Conservation (phyloP, 1,139 yeast species). For the Scheffersomyces quercinus region DNA sequence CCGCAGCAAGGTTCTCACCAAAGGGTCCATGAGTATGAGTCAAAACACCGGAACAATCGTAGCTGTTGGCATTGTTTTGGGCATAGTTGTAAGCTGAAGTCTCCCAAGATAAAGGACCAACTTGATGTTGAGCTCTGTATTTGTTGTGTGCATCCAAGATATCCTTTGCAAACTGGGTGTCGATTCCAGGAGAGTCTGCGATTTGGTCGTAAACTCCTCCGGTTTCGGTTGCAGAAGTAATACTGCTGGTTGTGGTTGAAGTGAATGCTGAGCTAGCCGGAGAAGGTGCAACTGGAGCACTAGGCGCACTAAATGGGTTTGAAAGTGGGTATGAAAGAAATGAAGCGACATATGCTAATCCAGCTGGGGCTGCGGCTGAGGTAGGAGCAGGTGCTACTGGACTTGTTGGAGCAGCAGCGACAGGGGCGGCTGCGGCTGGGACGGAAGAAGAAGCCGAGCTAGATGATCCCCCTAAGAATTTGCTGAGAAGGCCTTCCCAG, state of each 20-base stretch:
- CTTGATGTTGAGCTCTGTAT: conserved; percentile 23
- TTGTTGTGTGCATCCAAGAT: conserved; percentile 24
- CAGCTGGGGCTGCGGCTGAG: neutral
- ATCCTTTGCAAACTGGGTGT: conserved; percentile 18
- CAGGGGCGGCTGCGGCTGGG: conserved; percentile 1
- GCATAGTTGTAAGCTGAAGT: conserved; percentile 22
- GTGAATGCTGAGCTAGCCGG: neutral
- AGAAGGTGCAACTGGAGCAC: neutral
- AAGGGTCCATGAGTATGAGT: conserved; percentile 25
- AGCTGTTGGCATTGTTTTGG: conserved; percentile 21
- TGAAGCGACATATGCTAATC: neutral
- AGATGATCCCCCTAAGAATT: neutral
- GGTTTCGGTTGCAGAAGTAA: conserved; percentile 4
- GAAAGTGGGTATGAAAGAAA: neutral
- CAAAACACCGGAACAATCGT: conserved; percentile 25
- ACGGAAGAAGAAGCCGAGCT: conserved; percentile 3
- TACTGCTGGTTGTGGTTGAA: too few species aligned
- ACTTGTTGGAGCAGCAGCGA: neutral
- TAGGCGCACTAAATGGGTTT: neutral
- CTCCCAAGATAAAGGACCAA: conserved; percentile 22
- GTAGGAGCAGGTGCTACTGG: neutral
- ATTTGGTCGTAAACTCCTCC: conserved; percentile 10
- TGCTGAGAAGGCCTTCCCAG: neutral
- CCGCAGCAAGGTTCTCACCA: conserved; percentile 29
- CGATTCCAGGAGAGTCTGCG: conserved; percentile 12